These are phyloP conservation scores for Macaranga tanarius DNA, from an alignment of 441 rosid species.

Conservation along the genomic window DNA sequence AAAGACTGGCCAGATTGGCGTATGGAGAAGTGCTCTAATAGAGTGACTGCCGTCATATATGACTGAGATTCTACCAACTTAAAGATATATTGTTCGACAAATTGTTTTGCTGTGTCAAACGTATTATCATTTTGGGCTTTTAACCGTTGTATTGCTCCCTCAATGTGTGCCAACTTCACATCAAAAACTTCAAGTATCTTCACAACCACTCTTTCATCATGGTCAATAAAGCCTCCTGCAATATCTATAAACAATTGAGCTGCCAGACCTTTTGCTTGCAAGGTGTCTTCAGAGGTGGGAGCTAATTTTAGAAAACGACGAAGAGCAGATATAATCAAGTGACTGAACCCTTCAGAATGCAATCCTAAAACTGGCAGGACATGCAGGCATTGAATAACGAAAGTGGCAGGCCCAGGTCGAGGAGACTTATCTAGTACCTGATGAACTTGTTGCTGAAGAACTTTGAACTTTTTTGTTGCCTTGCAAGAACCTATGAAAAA, in stretches of 20 bases:
- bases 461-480: slow-evolving; percentile 72
- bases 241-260: slow-evolving; percentile 53
- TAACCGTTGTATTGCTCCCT: slow-evolving; percentile 42
- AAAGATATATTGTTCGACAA: slow-evolving; percentile 62
- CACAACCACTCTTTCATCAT: slow-evolving; percentile 57
- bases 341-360: slow-evolving; percentile 82
- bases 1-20: slow-evolving; percentile 71
- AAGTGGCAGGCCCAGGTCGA: slow-evolving; percentile 71
- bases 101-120: slow-evolving; percentile 35
- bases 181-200: slow-evolving; percentile 63
- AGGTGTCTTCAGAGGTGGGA: slow-evolving; percentile 39
- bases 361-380: slow-evolving; percentile 67
- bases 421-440: slow-evolving; percentile 60
- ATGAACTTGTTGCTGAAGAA: slow-evolving; percentile 68
- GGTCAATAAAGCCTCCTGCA: slow-evolving; percentile 46
- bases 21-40: slow-evolving; percentile 78
- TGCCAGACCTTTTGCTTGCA: slow-evolving; percentile 58
- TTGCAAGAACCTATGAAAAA: slow-evolving; percentile 65
- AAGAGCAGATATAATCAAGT: slow-evolving; percentile 73
- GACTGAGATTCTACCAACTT: slow-evolving; percentile 55
- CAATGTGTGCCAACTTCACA: slow-evolving; percentile 51
- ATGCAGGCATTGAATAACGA: slow-evolving; percentile 57
- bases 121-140: slow-evolving; percentile 32
- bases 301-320: slow-evolving; percentile 52
- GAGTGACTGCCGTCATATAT: slow-evolving; percentile 69